Base-by-base conservation (phyloP, 805 yeast genomes). In the Priceomyces fermenticarens region DNA sequence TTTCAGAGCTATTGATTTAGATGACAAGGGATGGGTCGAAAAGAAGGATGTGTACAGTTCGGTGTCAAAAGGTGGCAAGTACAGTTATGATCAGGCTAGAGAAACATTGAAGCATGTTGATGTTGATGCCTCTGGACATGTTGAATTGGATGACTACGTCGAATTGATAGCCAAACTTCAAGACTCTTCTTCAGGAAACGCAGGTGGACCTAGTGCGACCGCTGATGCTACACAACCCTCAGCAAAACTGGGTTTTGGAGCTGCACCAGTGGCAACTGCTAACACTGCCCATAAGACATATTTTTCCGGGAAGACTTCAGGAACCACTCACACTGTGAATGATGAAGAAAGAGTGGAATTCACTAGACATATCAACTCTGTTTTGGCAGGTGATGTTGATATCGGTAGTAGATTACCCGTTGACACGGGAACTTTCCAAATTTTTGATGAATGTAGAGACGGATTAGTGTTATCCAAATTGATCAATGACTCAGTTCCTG, bases 401-500 rank as follows among this genome's bases (percentile, higher is more conserved):
- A 75, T 93, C 41, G 97, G 96, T 17, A 70, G 75, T 44, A 73
- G 96, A 51, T 67, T 93, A 48, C 99, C 99, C 11, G 82, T 93
- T 56, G 95, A 96, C 51, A 81, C 95, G 8, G 96, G 93, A 47
- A 83, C 88, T 39, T 93, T 93, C 72, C 98, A 93, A 70, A 75
- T 93, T 43, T 93, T 93, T 58, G 99, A 93, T 64, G 98, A 93
- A 66, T 88, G 96, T 68, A 80, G 88, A 50, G 99, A 93, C 63
- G 98, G 99, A 51, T 73, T 93, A 55, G 89, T 93, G 20, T 72
- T 93, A 43, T 89, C 98, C 14, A 87, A 88, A 63, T 81, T 93
- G 60, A 89, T 93, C 63, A 93, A 93, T 62, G 99, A 93, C 67
- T 88, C 97, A 26, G 99, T 93, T 27, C 97, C 98, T 7, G 97